Evolutionary conservation across 306 rosid genomes (phyloP).

Genomic region (Vicia villosa): DNA sequence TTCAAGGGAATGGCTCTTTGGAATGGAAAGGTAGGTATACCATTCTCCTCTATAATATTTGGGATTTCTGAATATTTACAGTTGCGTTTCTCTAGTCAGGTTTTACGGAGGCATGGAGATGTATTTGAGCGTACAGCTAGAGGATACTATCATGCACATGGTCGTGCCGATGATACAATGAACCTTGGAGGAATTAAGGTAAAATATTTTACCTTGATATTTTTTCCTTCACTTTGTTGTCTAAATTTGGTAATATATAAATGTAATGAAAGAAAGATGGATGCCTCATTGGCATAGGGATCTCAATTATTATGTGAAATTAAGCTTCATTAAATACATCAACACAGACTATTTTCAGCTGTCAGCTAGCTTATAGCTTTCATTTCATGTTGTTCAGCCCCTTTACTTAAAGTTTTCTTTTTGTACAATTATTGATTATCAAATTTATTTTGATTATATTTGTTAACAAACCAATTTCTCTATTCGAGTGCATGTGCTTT

Average conservation of each 20-base stretch:
- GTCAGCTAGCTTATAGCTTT: too few species aligned
- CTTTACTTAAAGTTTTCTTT: conserved; percentile 7
- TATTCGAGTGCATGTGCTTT: neutral
- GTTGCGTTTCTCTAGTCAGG: conserved; percentile 48
- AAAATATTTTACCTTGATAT: conserved; percentile 7
- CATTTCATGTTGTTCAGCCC: conserved; percentile 9
- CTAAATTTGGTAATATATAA: neutral
- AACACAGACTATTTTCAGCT: neutral
- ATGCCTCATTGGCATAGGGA: conserved; percentile 10
- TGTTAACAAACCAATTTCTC: conserved; percentile 1
- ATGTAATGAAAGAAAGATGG: neutral
- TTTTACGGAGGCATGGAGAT: conserved; percentile 92
- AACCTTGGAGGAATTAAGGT: conserved; percentile 99
- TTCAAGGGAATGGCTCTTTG: conserved; percentile 85
- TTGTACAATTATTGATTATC: neutral
- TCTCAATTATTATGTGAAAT: neutral
- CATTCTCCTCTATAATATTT: conserved; percentile 33
- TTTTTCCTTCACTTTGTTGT: neutral
- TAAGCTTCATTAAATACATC: neutral
- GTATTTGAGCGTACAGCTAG: conserved; percentile 74
- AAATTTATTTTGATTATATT: conserved; percentile 1
- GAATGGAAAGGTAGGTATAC: conserved; percentile 71
- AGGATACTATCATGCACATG: conserved; percentile 93
- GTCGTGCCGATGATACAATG: conserved; percentile 98
- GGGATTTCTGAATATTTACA: conserved; percentile 21